Conservation (phyloP, 2,329 filamentous ascomycete genomes). For the Neofusicoccum ribis region DNA sequence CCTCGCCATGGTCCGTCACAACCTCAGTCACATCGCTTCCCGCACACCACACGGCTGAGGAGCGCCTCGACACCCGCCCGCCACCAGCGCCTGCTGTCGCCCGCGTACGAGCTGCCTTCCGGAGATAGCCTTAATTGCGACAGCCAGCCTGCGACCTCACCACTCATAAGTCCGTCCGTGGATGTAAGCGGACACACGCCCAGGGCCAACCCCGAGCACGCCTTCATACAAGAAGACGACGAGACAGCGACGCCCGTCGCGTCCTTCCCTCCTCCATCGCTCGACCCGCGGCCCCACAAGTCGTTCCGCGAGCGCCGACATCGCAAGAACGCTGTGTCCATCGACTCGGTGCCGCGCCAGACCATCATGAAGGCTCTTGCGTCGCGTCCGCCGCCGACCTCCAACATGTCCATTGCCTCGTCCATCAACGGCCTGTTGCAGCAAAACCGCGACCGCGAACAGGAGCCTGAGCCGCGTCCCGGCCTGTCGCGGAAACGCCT, state of each 20-base stretch:
- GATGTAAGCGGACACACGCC: constrained; percentile 13
- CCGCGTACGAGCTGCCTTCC: neutral
- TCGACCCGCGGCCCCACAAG: constrained; percentile 16
- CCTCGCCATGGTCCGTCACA: neutral
- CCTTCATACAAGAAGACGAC: neutral
- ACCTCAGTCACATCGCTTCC: neutral
- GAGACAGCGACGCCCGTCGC: constrained; percentile 4
- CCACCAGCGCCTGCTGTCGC: neutral
- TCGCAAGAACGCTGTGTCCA: constrained; percentile 50
- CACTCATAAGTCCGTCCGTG: constrained; percentile 9
- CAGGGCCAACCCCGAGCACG: neutral
- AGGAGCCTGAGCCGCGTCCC: neutral
- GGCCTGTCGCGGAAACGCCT: constrained; percentile 54
- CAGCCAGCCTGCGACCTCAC: constrained; percentile 14
- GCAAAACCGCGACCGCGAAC: constrained; percentile 4
- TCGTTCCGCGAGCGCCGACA: constrained; percentile 42
- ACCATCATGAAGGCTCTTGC: constrained; percentile 81
- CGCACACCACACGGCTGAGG: constrained; percentile 9
- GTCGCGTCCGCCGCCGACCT: constrained; percentile 57
- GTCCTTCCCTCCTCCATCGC: neutral
- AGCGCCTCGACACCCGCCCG: constrained; percentile 4
- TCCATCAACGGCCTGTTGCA: constrained; percentile 61
- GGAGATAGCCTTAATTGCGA: constrained; percentile 17
- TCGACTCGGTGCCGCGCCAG: constrained; percentile 71
- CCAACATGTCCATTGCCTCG: constrained; percentile 62